Conservation (phyloP, 1,139 yeast genomes). For the Candida pseudocylindracea region DNA sequence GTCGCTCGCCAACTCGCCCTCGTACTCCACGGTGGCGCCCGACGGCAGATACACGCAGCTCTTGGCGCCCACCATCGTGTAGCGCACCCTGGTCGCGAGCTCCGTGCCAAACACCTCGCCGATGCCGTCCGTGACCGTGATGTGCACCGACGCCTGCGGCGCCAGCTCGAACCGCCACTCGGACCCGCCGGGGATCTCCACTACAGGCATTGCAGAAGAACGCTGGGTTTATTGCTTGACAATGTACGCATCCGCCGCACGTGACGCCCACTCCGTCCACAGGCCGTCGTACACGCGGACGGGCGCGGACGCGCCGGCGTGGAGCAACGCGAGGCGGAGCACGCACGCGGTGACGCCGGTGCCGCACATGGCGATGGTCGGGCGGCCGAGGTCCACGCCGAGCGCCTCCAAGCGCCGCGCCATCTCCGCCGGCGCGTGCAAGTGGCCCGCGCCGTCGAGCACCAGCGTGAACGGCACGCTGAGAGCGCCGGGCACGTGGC, state of each 20-base stretch:
- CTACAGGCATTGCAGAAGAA: neutral
- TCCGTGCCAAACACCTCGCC: slow-evolving; percentile 93
- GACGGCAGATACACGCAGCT: slow-evolving; percentile 28
- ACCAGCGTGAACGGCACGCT: slow-evolving; percentile 58
- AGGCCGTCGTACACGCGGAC: slow-evolving; percentile 80
- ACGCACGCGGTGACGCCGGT: slow-evolving; percentile 90
- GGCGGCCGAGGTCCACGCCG: slow-evolving; percentile 15
- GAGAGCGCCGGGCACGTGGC: slow-evolving; percentile 67
- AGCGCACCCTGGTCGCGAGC: slow-evolving; percentile 47
- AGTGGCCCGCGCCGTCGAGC: slow-evolving; percentile 24
- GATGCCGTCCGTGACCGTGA: slow-evolving; percentile 40
- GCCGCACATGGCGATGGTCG: slow-evolving; percentile 77
- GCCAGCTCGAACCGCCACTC: slow-evolving; percentile 82
- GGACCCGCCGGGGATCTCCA: slow-evolving; percentile 18
- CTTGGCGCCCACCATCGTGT: slow-evolving; percentile 33
- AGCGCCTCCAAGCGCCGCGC: slow-evolving; percentile 17
- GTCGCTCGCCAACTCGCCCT: slow-evolving; percentile 20
- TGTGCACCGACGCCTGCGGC: slow-evolving; percentile 26
- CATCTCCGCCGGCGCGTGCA: slow-evolving; percentile 24
- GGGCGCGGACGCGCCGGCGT: slow-evolving; percentile 25
- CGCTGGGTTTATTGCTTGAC: too few species aligned
- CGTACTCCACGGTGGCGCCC: slow-evolving; percentile 27
- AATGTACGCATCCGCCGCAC: slow-evolving; percentile 12
- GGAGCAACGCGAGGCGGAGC: slow-evolving; percentile 25
- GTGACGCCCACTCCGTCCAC: slow-evolving; percentile 56